Conservation (phyloP, 805 yeast genomes). For the Saccharomycopsis sp. region DNA sequence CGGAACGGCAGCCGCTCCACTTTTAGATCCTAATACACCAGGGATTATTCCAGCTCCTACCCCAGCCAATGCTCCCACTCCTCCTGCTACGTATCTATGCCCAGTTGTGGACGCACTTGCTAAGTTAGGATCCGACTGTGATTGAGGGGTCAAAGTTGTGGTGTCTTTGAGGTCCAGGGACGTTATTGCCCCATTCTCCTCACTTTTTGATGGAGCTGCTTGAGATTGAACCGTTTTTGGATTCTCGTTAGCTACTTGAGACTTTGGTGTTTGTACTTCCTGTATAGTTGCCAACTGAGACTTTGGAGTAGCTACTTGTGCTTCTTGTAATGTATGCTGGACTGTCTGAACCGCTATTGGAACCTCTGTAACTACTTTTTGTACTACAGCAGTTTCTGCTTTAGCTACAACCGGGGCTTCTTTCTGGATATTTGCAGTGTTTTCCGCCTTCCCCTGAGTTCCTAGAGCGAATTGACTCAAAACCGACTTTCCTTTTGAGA, state of each 20-base stretch:
- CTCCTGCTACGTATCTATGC: background rate
- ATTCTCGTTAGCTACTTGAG: too few relatives aligned
- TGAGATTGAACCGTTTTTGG: background rate
- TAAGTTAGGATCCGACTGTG: conserved; percentile 1
- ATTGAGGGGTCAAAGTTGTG: background rate
- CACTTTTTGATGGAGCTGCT: background rate
- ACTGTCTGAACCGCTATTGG: background rate
- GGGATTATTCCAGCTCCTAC: background rate
- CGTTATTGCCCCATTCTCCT: background rate
- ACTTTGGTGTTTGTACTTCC: too few relatives aligned
- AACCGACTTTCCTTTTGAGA: background rate
- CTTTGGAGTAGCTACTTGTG: background rate
- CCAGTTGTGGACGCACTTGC: background rate
- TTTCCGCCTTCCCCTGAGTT: too few relatives aligned
- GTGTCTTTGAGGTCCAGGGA: background rate
- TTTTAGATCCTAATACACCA: background rate
- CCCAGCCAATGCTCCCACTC: background rate
- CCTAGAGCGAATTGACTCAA: background rate
- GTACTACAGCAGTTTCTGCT: background rate
- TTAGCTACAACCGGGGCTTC: background rate
- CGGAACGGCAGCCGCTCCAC: background rate
- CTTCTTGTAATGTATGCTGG: background rate
- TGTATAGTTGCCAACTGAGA: too few relatives aligned
- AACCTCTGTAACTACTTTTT: background rate
- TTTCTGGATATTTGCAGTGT: background rate